Percentiles rank a stretch among this genome's conserved stretches.
Conservation (phyloP, 139 green algal species). For the Micractinium sp. region DNA sequence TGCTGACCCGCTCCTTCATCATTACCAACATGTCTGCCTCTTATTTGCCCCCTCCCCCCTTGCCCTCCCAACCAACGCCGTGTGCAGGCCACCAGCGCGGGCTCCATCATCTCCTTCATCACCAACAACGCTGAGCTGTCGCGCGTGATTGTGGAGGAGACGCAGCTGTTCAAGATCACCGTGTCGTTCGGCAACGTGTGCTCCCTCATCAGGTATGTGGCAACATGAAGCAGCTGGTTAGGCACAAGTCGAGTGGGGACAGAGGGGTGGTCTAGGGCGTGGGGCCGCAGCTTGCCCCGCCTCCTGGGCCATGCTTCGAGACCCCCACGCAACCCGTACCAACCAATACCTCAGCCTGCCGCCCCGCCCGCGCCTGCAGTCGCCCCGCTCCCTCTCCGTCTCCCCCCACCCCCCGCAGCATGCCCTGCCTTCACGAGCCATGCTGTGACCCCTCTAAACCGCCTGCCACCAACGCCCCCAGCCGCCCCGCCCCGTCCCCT, state of each 20-base stretch:
- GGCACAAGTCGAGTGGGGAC: too few species aligned
- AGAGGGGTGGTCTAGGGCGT: too few species aligned
- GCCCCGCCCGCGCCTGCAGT: background rate
- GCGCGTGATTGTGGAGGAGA: conserved; percentile 81
- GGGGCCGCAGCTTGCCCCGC: background rate
- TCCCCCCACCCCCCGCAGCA: conserved; percentile 9
- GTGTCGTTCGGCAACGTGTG: conserved; percentile 90
- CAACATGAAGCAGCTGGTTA: too few species aligned
- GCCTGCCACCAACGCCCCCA: too few species aligned
- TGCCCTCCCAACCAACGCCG: background rate
- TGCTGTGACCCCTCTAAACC: background rate
- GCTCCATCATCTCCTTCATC: conserved; percentile 87
- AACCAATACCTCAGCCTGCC: background rate
- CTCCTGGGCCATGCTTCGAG: background rate
- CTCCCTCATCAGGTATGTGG: conserved; percentile 73
- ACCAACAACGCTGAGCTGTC: conserved; percentile 64
- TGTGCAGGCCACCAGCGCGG: conserved; percentile 70
- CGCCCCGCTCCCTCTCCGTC: conserved; percentile 80
- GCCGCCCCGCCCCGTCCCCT: too few species aligned
- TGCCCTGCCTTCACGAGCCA: background rate
- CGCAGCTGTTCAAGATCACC: conserved; percentile 94
- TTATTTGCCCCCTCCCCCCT: background rate
- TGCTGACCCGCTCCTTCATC: conserved; percentile 70
- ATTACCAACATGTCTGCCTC: conserved; percentile 64
- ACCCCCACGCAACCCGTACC: background rate